Base-by-base conservation (phyloP, 148 eudicot genomes). In the Simmondsia chinensis region DNA sequence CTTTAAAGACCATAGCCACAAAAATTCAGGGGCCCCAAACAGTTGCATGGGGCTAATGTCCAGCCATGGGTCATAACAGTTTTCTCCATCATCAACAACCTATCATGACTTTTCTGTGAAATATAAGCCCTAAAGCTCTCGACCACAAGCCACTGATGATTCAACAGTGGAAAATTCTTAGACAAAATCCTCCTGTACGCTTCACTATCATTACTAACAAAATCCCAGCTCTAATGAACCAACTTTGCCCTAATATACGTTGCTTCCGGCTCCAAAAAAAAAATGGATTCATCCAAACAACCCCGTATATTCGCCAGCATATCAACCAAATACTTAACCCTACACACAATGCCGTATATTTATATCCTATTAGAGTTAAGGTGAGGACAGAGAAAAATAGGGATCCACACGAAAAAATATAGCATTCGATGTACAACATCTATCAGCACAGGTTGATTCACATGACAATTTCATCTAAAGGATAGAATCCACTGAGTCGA, bases 301-400 rank as follows among this genome's bases (percentile, higher is more conserved):
- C 99, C 95, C 99, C 99, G 86, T 20, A 91, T 91, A 55, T 72
- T 82, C 50, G 82, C 99, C 1, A 95, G 95, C 11, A 95, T 91
- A 56, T 91, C 99, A 8, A 91, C 95, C 39, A 91, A 64, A 56
- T 91, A 91, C 86, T 91, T 91, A 13, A 91, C 89, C 43, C 95
- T 54, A 54, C 86, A 76, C 1, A 81, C 99, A 49, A 86, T 74
- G 44, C 81, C 89, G 34, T 91, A 86, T 0, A 58, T 64, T 25
- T 60, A 66, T 25, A 68, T 52, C 17, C 85, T 51, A 19, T 41
- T 69, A 14, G 83, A 78, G 64, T 68, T 65, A 15, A 57, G 63
- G 10, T 60, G 65, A 2, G 43, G 54, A 33, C 28, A 47, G 44
- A 41, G 64, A 38, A 21, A 64, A 52, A 20, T 47, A 50, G 0